A percentile compares a stretch with the other conserved stretches of the same genome.
Evolutionary conservation across 495 filamentous ascomycete genomes (phyloP).

Genomic region (Paragyromitra xinjiangensis): DNA sequence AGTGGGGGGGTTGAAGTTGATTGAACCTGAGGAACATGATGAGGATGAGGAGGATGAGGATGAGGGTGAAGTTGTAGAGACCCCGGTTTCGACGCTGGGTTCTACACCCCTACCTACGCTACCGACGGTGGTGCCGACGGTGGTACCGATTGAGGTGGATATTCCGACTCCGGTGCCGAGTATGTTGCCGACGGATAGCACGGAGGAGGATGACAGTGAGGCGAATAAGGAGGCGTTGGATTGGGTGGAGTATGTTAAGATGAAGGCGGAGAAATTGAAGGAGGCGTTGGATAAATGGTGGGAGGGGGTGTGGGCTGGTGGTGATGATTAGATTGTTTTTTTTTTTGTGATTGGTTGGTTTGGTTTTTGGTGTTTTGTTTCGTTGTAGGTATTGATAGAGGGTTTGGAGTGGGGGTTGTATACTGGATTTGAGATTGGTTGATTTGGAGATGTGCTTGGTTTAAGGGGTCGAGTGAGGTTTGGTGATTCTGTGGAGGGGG

Average conservation of each 20-base stretch:
- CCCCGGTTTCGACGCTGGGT: constrained; percentile 42
- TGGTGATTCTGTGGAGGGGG: too few relatives aligned
- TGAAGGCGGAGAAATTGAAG: constrained; percentile 53
- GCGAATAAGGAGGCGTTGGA: constrained; percentile 39
- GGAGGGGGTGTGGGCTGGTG: constrained; percentile 48
- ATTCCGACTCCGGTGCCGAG: constrained; percentile 30
- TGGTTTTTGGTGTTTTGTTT: constrained; percentile 9
- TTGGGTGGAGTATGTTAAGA: constrained; percentile 52
- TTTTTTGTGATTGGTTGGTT: neutral
- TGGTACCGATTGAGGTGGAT: constrained; percentile 24
- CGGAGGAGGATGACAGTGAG: constrained; percentile 41
- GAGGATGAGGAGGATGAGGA: constrained; percentile 59
- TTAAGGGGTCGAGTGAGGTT: too few relatives aligned
- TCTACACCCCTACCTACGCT: constrained; percentile 56
- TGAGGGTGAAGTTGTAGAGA: constrained; percentile 53
- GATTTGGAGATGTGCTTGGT: too few relatives aligned
- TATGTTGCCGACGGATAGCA: neutral
- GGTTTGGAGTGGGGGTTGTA: too few relatives aligned
- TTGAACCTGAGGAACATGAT: constrained; percentile 60
- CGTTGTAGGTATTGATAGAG: neutral
- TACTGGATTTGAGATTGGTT: too few relatives aligned
- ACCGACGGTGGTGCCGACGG: constrained; percentile 43
- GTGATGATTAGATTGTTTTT: neutral
- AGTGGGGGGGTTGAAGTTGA: constrained; percentile 63
- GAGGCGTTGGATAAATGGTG: constrained; percentile 56